phyloP scores from a whole-genome alignment of 345 rosid species.

The Pelargonium nanum region DNA sequence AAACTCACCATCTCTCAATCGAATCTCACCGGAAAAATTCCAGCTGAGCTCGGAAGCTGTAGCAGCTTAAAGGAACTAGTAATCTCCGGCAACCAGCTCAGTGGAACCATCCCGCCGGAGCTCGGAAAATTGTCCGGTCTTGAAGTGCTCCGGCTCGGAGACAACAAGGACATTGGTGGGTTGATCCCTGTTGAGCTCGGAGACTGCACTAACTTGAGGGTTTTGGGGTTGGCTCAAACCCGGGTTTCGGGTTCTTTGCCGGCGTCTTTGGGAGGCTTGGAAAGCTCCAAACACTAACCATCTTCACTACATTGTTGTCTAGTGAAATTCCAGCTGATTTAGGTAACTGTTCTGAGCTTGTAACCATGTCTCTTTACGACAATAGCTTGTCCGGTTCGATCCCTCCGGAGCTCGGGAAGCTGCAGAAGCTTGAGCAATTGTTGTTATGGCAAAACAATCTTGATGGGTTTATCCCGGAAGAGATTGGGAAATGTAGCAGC shows the following conservation, averaged over 20 bases:
- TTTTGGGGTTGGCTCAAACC: slow-evolving; percentile 74
- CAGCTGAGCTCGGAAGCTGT: slow-evolving; percentile 47
- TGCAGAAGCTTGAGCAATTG: slow-evolving; percentile 55
- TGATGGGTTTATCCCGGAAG: slow-evolving; percentile 69
- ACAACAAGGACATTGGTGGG: slow-evolving; percentile 65
- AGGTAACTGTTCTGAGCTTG: slow-evolving; percentile 84
- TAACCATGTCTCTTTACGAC: slow-evolving; percentile 62
- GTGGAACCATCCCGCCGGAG: slow-evolving; percentile 65
- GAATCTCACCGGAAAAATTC: slow-evolving; percentile 76
- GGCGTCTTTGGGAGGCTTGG: slow-evolving; percentile 56
- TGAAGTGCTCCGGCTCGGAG: slow-evolving; percentile 70
- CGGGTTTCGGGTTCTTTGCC: slow-evolving; percentile 64
- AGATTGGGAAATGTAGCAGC: slow-evolving; percentile 67
- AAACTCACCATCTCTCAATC: slow-evolving; percentile 54
- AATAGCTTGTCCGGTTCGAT: slow-evolving; percentile 76
- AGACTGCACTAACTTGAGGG: slow-evolving; percentile 61
- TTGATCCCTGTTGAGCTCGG: slow-evolving; percentile 67
- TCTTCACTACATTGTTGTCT: slow-evolving; percentile 66
- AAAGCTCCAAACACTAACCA: slow-evolving; percentile 58
- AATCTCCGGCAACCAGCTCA: slow-evolving; percentile 59
- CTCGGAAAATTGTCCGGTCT: slow-evolving; percentile 50
- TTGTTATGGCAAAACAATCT: slow-evolving; percentile 77
- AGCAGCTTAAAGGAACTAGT: slow-evolving; percentile 32
- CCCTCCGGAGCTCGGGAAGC: slow-evolving; percentile 60
- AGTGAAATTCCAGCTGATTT: slow-evolving; percentile 78